Conservation (phyloP, 202 grass and related monocot genomes). For the Saccharum hybrid region DNA sequence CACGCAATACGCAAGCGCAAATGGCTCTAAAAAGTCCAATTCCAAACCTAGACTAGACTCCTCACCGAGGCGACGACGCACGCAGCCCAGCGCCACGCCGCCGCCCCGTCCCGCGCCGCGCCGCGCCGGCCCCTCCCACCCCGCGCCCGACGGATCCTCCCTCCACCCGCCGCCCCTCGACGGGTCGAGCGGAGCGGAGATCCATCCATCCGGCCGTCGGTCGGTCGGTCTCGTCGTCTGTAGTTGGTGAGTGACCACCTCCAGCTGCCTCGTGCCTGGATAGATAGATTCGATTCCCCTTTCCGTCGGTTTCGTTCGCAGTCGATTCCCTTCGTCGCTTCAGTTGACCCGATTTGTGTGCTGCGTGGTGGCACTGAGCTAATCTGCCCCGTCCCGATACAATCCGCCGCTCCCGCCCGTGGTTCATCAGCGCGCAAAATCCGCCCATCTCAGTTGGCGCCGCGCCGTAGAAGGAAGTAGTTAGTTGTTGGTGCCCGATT, state of each 20-base stretch:
- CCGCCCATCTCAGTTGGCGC: neutral
- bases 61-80: neutral
- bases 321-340: neutral
- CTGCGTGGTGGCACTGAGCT: neutral
- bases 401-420: neutral
- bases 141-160: neutral
- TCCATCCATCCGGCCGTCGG: neutral
- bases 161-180: neutral
- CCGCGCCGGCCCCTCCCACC: neutral
- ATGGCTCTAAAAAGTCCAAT: conserved; percentile 41
- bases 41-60: conserved; percentile 45
- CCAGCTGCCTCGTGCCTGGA: neutral
- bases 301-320: neutral
- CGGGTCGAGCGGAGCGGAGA: conserved; percentile 3
- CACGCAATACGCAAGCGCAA: conserved; percentile 20
- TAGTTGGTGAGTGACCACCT: conserved; percentile 2
- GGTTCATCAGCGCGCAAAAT: neutral
- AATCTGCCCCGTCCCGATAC: neutral
- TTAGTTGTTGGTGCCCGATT: neutral
- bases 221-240: neutral
- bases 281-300: neutral
- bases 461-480: neutral
- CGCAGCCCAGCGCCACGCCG: neutral
- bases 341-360: neutral
- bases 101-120: neutral